These are phyloP conservation scores for Amanita rimosa DNA, from an alignment of 768 basidiomycete genomes.

Conservation along the genomic window DNA sequence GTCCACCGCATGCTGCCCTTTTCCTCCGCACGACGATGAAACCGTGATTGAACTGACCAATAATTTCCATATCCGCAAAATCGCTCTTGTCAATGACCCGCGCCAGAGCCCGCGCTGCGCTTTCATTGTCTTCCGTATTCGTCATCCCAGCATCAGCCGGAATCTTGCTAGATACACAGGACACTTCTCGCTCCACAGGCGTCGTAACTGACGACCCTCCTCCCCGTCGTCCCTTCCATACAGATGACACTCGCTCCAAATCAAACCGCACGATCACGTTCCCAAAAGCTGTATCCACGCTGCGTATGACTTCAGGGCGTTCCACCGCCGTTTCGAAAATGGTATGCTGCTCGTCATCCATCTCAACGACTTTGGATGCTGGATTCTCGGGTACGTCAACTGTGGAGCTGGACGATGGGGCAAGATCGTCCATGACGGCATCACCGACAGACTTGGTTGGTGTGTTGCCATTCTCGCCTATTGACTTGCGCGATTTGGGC, in stretches of 20 bases:
- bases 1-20: constrained; percentile 11
- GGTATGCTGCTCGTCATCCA: constrained; percentile 13
- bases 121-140: constrained; percentile 37
- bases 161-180: constrained; percentile 8
- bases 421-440: constrained; percentile 13
- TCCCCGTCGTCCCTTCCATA: constrained; percentile 11
- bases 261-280: constrained; percentile 22
- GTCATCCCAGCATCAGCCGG: constrained; percentile 27
- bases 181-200: background rate
- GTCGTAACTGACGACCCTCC: background rate
- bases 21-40: constrained; percentile 80
- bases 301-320: constrained; percentile 4
- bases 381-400: constrained; percentile 13
- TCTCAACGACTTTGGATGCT: constrained; percentile 11
- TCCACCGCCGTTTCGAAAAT: no score
- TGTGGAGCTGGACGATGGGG: constrained; percentile 11
- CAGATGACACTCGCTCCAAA: constrained; percentile 16
- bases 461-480: no score
- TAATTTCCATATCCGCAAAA: constrained; percentile 70
- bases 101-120: constrained; percentile 56
- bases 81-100: constrained; percentile 83
- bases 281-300: background rate
- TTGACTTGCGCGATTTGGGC: background rate
- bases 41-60: constrained; percentile 94
- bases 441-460: constrained; percentile 6